Base-by-base conservation (phyloP, 306 rosid species). In the Gillenia trifoliata region DNA sequence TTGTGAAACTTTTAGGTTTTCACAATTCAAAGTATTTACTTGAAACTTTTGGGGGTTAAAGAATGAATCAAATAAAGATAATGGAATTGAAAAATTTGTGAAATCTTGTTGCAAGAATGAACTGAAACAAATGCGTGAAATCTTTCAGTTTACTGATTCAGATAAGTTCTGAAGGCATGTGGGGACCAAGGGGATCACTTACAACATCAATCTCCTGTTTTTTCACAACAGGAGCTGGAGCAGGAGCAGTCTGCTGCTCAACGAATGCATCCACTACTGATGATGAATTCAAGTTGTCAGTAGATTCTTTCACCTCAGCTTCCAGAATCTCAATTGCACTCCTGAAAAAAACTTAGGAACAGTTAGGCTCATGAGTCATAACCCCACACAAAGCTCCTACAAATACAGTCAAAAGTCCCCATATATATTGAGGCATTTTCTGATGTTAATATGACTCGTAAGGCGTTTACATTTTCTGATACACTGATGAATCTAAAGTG, bases 271-370 rank as follows among this genome's bases (percentile, higher is more conserved):
- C 82, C 81, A 77, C 89, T 73, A 47, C 88, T 70, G 75, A 62
- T 64, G 80, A 73, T 6, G 34, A 57, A 75, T 80, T 75, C 55
- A 79, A 70, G 69, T 70, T 49, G 61, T 80, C 34, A 26, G 80
- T 25, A 72, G 91, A 81, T 41, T 89, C 89, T 86, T 81, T 86
- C 28, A 83, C 70, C 75, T 90, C 99, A 13, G 78, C 88, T 81
- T 94, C 97, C 70, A 91, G 83, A 82, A 88, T 77, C 62, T 94
- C 99, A 64, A 90, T 84, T 47, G 96, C 97, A 64, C 91, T 87
- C 88, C 99, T 94, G 95, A 30, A 79, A 70, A 47, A 64, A 10
- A 60, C 1, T 29, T 19, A 4, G 55, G 6, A 13, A 54, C 8
- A 64, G 64, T 55, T 49, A 71, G 13, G 40, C 56, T 72, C 12